Evolutionary conservation across 2,329 filamentous ascomycete species (phyloP).

Genomic region (Tolypocladium amazonense): DNA sequence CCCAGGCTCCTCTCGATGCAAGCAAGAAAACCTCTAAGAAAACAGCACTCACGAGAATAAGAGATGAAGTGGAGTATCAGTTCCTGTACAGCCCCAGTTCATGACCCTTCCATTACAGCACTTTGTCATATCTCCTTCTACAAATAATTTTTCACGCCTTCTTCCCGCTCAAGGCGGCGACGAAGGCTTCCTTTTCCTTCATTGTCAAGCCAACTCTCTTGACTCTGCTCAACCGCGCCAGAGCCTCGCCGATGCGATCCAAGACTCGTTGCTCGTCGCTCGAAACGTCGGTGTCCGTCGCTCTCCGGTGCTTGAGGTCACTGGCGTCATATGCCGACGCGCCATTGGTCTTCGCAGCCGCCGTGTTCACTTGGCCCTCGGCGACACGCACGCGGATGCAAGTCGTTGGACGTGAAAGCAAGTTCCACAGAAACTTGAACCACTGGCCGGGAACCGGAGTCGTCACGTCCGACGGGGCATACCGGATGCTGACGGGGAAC

Average conservation of each 20-base stretch:
- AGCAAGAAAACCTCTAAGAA: background rate
- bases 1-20: background rate
- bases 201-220: constrained; percentile 81
- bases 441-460: constrained; percentile 76
- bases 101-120: background rate
- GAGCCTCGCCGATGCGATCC: constrained; percentile 70
- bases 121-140: background rate
- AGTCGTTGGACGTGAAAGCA: constrained; percentile 76
- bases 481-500: constrained; percentile 84
- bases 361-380: constrained; percentile 52
- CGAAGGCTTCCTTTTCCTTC: constrained; percentile 72
- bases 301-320: constrained; percentile 16
- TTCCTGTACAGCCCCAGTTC: background rate
- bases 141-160: constrained; percentile 7
- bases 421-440: constrained; percentile 68
- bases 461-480: constrained; percentile 80
- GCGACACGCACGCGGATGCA: constrained; percentile 87
- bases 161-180: constrained; percentile 50
- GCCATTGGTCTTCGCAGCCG: constrained; percentile 25
- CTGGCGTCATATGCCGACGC: constrained; percentile 13
- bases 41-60: background rate
- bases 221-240: constrained; percentile 78
- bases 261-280: constrained; percentile 58
- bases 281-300: constrained; percentile 17
- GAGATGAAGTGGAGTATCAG: background rate